phyloP scores from a whole-genome alignment of 176 grass and related monocot genomes.

The Cenchrus purpureus region DNA sequence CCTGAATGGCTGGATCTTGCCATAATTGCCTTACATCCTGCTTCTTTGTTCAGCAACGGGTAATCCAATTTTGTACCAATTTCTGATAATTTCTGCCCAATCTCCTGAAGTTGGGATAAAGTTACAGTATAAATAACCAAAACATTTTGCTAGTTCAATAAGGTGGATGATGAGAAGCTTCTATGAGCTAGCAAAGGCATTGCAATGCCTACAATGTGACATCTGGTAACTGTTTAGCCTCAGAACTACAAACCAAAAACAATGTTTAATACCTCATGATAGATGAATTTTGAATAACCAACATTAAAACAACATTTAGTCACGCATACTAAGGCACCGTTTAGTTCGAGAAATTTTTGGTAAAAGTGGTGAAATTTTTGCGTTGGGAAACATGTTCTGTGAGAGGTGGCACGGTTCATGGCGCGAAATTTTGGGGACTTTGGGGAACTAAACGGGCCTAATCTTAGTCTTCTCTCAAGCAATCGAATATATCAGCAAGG shows the following conservation, averaged over 20 bases:
- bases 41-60: slow-evolving; percentile 73
- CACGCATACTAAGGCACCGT: not conserved
- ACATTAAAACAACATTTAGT: not conserved
- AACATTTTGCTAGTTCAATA: not conserved
- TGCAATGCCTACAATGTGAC: not conserved
- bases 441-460: too few species aligned
- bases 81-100: slow-evolving; percentile 87
- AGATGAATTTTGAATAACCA: not conserved
- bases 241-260: not conserved
- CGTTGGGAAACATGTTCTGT: too few species aligned
- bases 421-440: too few species aligned
- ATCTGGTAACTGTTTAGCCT: slow-evolving; percentile 9
- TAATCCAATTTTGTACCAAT: slow-evolving; percentile 73
- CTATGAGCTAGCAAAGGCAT: not conserved
- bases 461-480: not conserved
- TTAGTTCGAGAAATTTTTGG: too few species aligned
- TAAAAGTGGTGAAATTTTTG: too few species aligned
- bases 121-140: not conserved
- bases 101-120: slow-evolving; percentile 58
- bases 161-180: not conserved
- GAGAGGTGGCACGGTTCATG: too few species aligned
- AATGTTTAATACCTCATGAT: not conserved
- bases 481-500: slow-evolving; percentile 26
- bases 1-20: slow-evolving; percentile 96
- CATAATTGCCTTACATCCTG: slow-evolving; percentile 69